These are phyloP conservation scores for Chaetomium tenue DNA, from an alignment of 495 filamentous ascomycete genomes.

Conservation along the genomic window DNA sequence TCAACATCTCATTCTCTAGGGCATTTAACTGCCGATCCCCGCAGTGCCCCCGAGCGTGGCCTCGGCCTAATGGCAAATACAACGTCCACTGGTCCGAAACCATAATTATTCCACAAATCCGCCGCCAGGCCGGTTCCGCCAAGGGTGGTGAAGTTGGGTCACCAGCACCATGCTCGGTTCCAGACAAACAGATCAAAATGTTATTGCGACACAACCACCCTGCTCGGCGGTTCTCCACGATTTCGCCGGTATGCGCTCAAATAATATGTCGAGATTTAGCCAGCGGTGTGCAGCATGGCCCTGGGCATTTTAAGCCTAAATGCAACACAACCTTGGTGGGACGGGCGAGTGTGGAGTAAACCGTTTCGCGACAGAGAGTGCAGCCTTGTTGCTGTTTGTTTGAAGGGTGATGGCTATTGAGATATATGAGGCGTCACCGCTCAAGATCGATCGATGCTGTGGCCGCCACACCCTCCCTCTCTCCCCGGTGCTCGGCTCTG, in stretches of 20 bases:
- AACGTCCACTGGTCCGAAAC: constrained; percentile 14
- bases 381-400: not conserved
- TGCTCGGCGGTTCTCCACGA: not conserved
- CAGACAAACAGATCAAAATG: not conserved
- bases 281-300: not conserved
- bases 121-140: not conserved
- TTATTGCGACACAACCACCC: constrained; percentile 13
- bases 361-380: not conserved
- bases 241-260: constrained; percentile 3
- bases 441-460: not conserved
- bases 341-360: constrained; percentile 21
- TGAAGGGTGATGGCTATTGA: not conserved
- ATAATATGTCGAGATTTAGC: constrained; percentile 22
- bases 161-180: not conserved
- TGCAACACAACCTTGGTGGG: constrained; percentile 9
- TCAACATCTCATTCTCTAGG: not conserved
- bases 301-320: constrained; percentile 22
- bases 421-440: constrained; percentile 14
- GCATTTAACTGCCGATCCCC: constrained; percentile 19
- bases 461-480: constrained; percentile 5
- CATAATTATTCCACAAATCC: constrained; percentile 25
- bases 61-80: constrained; percentile 7
- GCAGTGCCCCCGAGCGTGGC: constrained; percentile 3
- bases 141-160: constrained; percentile 7
- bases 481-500: constrained; percentile 11